Conservation (phyloP, 768 basidiomycete genomes). For the Dentipellis sp. region DNA sequence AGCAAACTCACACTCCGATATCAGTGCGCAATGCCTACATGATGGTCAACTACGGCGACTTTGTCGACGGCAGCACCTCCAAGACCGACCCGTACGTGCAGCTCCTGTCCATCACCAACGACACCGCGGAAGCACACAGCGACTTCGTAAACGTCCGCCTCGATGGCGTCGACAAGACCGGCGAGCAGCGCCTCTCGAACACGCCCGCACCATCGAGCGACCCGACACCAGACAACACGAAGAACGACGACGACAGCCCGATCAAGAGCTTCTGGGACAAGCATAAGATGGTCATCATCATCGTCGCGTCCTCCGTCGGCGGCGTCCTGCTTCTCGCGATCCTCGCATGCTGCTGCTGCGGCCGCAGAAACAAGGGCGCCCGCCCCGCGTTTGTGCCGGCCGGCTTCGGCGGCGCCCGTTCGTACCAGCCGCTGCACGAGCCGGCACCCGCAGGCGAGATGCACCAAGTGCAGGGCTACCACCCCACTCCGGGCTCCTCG, state of each 20-base stretch:
- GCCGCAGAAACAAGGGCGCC: conserved; percentile 16
- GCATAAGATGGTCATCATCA: conserved; percentile 53
- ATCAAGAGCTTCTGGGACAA: not conserved
- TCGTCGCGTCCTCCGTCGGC: conserved; percentile 60
- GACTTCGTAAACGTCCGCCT: conserved; percentile 2
- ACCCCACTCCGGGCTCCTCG: not conserved
- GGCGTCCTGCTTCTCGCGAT: conserved; percentile 49
- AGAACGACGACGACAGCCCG: conserved; percentile 33
- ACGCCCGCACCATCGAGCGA: conserved; percentile 51
- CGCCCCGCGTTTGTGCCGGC: not conserved
- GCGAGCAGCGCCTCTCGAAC: conserved; percentile 31
- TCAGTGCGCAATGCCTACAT: conserved; percentile 60
- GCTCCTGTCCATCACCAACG: conserved; percentile 46
- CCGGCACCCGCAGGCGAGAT: conserved; percentile 5
- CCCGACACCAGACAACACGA: conserved; percentile 60
- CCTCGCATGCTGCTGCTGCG: conserved; percentile 35
- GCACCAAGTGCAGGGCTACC: conserved; percentile 1
- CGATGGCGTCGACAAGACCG: not conserved
- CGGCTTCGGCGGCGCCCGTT: not conserved
- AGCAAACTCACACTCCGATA: not conserved
- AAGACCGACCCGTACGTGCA: conserved; percentile 50
- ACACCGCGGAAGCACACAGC: conserved; percentile 27
- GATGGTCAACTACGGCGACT: conserved; percentile 57
- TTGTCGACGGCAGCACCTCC: conserved; percentile 32
- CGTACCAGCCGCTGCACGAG: conserved; percentile 4